These are phyloP conservation scores for Dendrocalamus sinicus DNA, from an alignment of 176 grass and related monocot genomes.

Conservation along the genomic window DNA sequence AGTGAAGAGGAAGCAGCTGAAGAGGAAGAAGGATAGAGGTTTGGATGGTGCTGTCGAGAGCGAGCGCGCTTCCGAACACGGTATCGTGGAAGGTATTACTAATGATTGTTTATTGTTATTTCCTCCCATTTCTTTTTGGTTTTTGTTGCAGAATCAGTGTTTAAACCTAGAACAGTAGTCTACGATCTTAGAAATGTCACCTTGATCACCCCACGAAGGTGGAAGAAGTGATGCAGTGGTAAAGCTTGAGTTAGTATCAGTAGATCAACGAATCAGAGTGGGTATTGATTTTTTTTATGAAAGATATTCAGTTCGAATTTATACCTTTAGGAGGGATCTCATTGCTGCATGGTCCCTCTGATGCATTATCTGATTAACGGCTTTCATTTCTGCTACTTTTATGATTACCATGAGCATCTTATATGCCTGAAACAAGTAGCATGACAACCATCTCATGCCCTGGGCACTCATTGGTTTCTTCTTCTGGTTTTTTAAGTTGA, in stretches of 20 bases:
- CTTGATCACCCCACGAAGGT: background rate
- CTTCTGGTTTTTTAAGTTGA: conserved; percentile 5
- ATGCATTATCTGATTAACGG: background rate
- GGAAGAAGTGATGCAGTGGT: background rate
- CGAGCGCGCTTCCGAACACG: conserved; percentile 21
- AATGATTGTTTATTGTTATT: background rate
- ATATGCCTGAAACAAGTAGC: background rate
- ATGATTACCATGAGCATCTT: background rate
- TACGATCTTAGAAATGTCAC: background rate
- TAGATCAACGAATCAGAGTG: background rate
- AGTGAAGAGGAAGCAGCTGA: conserved; percentile 65
- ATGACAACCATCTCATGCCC: background rate
- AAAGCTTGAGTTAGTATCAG: background rate
- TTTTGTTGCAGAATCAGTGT: background rate
- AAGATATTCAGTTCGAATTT: background rate
- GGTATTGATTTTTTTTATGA: background rate
- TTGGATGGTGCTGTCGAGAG: conserved; percentile 32
- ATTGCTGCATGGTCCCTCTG: background rate
- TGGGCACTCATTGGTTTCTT: background rate
- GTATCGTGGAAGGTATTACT: conserved; percentile 22
- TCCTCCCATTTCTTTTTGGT: background rate
- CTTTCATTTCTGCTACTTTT: background rate
- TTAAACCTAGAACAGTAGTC: background rate
- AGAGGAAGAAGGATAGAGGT: conserved; percentile 64
- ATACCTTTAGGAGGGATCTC: background rate